Evolutionary conservation across 352 stramenopile species (phyloP), one percentile per base, ranked within the genome.

Genomic region (Globisporangium orthogonon): DNA sequence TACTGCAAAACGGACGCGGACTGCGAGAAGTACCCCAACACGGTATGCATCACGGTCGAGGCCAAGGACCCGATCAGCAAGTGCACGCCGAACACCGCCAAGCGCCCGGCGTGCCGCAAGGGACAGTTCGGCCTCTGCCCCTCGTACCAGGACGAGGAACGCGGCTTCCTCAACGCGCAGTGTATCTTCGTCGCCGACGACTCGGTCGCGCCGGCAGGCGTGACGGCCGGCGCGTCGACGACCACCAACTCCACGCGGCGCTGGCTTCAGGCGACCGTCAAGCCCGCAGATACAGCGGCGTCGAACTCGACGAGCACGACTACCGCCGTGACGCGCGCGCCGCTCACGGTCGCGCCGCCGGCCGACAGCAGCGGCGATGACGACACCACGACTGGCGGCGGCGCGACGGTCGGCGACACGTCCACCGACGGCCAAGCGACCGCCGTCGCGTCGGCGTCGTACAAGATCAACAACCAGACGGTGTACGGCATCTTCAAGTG

Each of bases 101-200:
- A 74, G 62, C 81, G 81, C 4, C 82, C 82, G 0, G 84, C 83
- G 23, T 94, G 84, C 50, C 80, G 74, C 14, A 69, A 70, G 13
- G 76, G 70, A 3, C 71, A 83, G 53, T 78, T 79, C 6, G 84
- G 84, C 9, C 58, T 92, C 11, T 94, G 84, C 48, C 84, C 84
- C 51, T 91, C 83, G n/a, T 94, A 83, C 63, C 84, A 94, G 57
- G 79, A 70, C 46, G 62, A 74, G 15, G 72, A 87, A 52, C 67
- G 75, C 44, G 79, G 77, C 35, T 92, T 87, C 65, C 51, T 94
- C n/a, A 92, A 94, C 56, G 76, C 79, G 28, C 84, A 94, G 55
- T 94, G 84, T 52, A 70, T 94, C 3, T 89, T 94, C 37, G 78
- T 90, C 29, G 78, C 81, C 14, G 75, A 89, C 63, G 73, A 91